Evolutionary conservation across 2,329 filamentous ascomycete species (phyloP), one percentile per base, ranked within the genome.

Genomic region (Cercospora canescens): DNA sequence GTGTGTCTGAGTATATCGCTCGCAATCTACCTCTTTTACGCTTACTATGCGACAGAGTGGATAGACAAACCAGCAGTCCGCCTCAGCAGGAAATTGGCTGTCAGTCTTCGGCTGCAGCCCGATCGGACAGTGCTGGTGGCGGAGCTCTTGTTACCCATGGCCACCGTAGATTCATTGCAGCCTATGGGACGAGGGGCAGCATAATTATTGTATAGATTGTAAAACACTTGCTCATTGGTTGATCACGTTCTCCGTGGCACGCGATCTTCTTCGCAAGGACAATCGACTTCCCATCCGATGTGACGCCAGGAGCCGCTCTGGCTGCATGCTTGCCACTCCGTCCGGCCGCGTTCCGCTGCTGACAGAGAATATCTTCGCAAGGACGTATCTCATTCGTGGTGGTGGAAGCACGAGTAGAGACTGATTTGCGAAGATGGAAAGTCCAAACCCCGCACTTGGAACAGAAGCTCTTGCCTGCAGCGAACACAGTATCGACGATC

Each of bases 61-160:
- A 81, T 88, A 16, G 86, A 88, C 69, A 81, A 82, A 57, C 86
- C 85, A 1, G 82, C 82, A 6, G 86, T 88, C 61, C 81, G 80
- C 71, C 84, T 88, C 69, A 82, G 85, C 24, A 86, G 83, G 73
- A 60, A 60, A 26, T n/a, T 60, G 26, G 39, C 39, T 48, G 57
- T 48, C 26, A 45, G 18, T n/a, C 39, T 37, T 35, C 26, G 39
- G 39, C 30, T 60, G 12, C 32, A 60, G 2, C 3, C 57, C 4
- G 39, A 30, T 21, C 24, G 57, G 28, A 32, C 57, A 28, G 52
- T 35, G 24, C 18, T 30, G 52, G 30, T 12, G n/a, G n/a, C 34
- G 30, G 52, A 56, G 52, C 30, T 30, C 12, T 24, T 60, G 24
- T 37, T 60, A 1, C 35, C 57, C 26, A 45, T 60, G 57, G 30